phyloP scores from a whole-genome alignment of 805 yeast genomes.

The Tetrapisispora arboricola region DNA sequence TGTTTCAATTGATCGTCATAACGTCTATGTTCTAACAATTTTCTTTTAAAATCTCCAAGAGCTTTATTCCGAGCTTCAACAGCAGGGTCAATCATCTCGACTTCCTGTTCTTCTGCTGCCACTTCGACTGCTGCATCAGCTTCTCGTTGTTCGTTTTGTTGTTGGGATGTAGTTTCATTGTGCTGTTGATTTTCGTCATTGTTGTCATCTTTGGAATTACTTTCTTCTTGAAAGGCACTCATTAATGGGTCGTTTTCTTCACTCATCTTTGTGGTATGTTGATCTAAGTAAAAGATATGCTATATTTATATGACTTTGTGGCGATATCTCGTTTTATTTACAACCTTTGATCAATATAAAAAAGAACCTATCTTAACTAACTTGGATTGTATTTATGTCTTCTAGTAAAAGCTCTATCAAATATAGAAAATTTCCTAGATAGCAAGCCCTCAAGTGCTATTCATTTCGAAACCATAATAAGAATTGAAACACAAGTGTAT shows the following conservation, averaged over 20 bases:
- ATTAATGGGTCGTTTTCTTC: constrained; percentile 71
- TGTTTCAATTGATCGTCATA: constrained; percentile 89
- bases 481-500: no score
- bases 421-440: no score
- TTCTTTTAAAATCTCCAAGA: constrained; percentile 66
- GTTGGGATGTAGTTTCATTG: constrained; percentile 10
- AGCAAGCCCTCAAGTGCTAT: no score
- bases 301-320: no score
- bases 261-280: constrained; percentile 38
- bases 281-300: no score
- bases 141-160: constrained; percentile 23
- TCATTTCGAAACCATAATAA: no score
- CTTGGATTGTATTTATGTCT: no score
- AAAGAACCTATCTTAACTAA: no score
- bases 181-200: constrained; percentile 6
- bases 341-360: no score
- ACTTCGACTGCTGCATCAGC: constrained; percentile 20
- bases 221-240: constrained; percentile 39
- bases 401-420: no score
- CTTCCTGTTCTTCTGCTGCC: constrained; percentile 21
- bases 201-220: constrained; percentile 4
- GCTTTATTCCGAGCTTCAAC: constrained; percentile 54
- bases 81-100: constrained; percentile 47
- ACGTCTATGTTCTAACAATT: constrained; percentile 83
- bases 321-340: no score